phyloP scores from a whole-genome alignment of 2,329 filamentous ascomycete species.

The Truncatella angustata region DNA sequence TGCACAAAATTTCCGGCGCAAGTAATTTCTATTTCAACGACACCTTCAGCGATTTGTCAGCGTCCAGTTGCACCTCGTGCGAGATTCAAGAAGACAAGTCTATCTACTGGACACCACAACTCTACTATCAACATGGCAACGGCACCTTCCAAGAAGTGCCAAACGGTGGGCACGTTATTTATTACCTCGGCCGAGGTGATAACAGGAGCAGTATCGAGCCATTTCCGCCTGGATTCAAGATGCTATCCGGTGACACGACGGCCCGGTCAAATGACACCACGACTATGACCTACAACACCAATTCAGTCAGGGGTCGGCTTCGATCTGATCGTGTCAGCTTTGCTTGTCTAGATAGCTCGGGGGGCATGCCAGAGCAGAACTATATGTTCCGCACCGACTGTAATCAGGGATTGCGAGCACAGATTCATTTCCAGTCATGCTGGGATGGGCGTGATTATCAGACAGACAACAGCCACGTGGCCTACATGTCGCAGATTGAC shows the following conservation, averaged over 20 bases:
- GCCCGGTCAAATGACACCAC: constrained; percentile 27
- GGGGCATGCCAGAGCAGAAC: constrained; percentile 30
- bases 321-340: constrained; percentile 28
- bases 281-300: constrained; percentile 31
- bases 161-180: constrained; percentile 47
- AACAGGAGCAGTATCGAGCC: constrained; percentile 41
- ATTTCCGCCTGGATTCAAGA: constrained; percentile 58
- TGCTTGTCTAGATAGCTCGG: constrained; percentile 22
- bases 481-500: constrained; percentile 35
- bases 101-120: constrained; percentile 59
- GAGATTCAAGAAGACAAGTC: constrained; percentile 57
- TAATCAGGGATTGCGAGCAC: not conserved
- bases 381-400: constrained; percentile 46
- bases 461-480: constrained; percentile 37
- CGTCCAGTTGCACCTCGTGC: constrained; percentile 56
- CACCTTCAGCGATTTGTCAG: constrained; percentile 41
- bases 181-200: constrained; percentile 62
- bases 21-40: constrained; percentile 49
- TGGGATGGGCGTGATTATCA: constrained; percentile 58
- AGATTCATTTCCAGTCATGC: constrained; percentile 63
- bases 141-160: constrained; percentile 54
- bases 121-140: constrained; percentile 56
- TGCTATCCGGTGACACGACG: constrained; percentile 57
- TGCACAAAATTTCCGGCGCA: constrained; percentile 55
- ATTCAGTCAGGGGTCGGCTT: constrained; percentile 29